Evolutionary conservation across 805 yeast genomes (phyloP), one percentile per base, ranked within the genome.

Genomic region (Suhomyces canberraensis): DNA sequence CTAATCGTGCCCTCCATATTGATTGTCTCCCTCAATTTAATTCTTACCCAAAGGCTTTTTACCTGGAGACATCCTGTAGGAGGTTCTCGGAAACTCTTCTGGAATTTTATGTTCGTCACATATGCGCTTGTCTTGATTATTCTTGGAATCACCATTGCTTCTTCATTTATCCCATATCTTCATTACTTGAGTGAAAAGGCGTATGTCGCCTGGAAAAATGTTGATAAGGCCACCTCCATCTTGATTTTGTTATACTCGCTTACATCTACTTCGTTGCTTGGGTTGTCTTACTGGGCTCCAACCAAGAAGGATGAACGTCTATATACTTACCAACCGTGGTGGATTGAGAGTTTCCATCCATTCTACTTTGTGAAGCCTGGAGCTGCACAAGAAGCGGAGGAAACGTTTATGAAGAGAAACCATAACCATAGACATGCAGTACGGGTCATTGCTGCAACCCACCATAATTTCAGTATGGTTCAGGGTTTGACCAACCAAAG

Each of bases 251-350:
- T 42, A n/a, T 52, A 45, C 33, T 26, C 46, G 5, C 34, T 50
- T 16, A 43, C 50, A 3, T 25, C 54, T 16, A 26, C 47, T n/a
- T 6, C 25, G 6, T 49, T 52, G 46, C 33, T 50, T 37, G 46
- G 26, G 0, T 42, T 50, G 31, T 41, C 56, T n/a, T 48, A 41
- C 39, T 48, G 51, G 48, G 39, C 45, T 16, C 54, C 54, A 17
- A 47, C 55, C 25, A 33, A 36, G 24, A 50, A 50, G 44, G 56
- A 50, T 40, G 50, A 49, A 24, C 38, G 29, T 24, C 40, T 48
- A 33, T 47, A 47, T 35, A 52, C 56, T 3, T 52, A 45, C 36
- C 56, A 50, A 29, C 54, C 56, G 3, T 52, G 56, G 56, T 52
- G 55, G 54, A 49, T 50, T 22, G 48, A 50, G 21, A 34, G 41